A percentile compares a stretch with the other conserved stretches of the same genome.
phyloP scores from a whole-genome alignment of 257 asterid species.

The Ilex aquifolium region DNA sequence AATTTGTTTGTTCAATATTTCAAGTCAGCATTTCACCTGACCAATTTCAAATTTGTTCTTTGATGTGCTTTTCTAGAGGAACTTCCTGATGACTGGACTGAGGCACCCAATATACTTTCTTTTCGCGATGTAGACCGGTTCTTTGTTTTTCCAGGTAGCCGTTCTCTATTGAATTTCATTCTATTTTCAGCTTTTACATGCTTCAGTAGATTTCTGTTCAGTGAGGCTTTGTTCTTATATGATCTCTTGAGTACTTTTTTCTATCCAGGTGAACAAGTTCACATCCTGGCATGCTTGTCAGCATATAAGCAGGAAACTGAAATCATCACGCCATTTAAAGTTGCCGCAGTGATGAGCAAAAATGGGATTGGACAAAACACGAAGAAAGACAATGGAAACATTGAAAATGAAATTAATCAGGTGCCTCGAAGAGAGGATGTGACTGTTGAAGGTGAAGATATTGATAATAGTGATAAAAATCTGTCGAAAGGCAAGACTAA shows the following conservation, averaged over 20 bases:
- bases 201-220: background rate
- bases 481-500: constrained; percentile 25
- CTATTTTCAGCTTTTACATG: background rate
- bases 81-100: constrained; percentile 80
- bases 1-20: too few relatives aligned
- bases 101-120: constrained; percentile 67
- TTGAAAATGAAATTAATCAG: constrained; percentile 26
- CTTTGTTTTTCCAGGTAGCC: constrained; percentile 90
- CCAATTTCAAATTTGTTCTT: constrained; percentile 1
- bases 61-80: constrained; percentile 45
- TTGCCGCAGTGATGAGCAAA: constrained; percentile 89
- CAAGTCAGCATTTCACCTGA: too few relatives aligned
- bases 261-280: constrained; percentile 79
- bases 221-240: constrained; percentile 4
- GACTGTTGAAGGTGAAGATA: constrained; percentile 32
- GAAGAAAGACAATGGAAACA: constrained; percentile 46
- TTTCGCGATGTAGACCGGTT: constrained; percentile 67
- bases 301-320: constrained; percentile 86
- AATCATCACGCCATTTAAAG: constrained; percentile 93
- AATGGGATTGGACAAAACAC: constrained; percentile 49
- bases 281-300: constrained; percentile 76
- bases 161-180: constrained; percentile 5
- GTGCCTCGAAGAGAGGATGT: constrained; percentile 23
- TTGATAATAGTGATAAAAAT: constrained; percentile 29
- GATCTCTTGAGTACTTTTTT: constrained; percentile 16